Conservation (phyloP, 225 moss, liverwort and hornwort genomes). For the Pseudisothecium myosuroides region DNA sequence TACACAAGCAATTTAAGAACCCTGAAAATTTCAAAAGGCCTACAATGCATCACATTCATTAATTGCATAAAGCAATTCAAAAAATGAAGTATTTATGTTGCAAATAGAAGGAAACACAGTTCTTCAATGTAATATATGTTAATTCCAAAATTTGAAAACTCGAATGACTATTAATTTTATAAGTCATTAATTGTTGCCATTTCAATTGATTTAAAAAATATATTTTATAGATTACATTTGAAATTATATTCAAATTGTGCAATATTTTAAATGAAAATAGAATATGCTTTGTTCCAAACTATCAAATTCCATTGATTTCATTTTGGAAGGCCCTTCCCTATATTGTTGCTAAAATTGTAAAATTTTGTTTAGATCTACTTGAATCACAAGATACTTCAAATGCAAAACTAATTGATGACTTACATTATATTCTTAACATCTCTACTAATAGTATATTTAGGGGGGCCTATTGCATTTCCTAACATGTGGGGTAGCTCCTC, state of each 20-base stretch:
- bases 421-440: background rate
- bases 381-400: background rate
- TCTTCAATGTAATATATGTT: background rate
- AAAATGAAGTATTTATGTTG: background rate
- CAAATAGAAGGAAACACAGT: background rate
- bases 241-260: background rate
- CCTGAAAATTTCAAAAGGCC: background rate
- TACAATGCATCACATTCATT: background rate
- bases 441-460: background rate
- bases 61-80: background rate
- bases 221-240: background rate
- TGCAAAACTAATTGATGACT: background rate
- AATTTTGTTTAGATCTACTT: background rate
- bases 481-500: too few species aligned
- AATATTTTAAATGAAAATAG: background rate
- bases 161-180: background rate
- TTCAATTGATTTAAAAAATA: too few species aligned
- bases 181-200: fast-evolving
- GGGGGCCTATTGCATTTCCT: fast-evolving
- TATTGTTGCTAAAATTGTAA: background rate
- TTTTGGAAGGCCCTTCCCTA: fast-evolving
- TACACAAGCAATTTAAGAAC: background rate
- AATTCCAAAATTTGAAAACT: background rate
- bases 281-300: background rate
- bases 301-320: background rate